Evolutionary conservation across 352 stramenopile species (phyloP), one percentile per base, ranked within the genome.

Genomic region (Pythium insidiosum): DNA sequence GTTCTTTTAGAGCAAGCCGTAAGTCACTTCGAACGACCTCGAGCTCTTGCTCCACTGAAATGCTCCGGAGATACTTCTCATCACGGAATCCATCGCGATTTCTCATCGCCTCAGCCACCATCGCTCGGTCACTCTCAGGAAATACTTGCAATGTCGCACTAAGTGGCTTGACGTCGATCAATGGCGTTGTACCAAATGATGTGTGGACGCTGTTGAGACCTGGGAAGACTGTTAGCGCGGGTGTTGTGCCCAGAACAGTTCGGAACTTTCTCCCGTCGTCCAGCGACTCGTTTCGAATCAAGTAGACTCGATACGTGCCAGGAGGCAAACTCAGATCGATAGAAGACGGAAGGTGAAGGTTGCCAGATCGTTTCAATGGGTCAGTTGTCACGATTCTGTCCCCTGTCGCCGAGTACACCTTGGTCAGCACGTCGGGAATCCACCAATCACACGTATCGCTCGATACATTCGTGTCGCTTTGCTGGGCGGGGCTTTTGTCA

Each of bases 181-280:
- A 38, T 1, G 69, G 61, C 12, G 69, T 82, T 9, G 69, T 77
- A 7, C 69, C 69, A 37, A 82, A 79, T 15, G 66, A 63, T 0
- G 69, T 82, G 52, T 82, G 64, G 12, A 74, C 65, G 23, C 69
- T 63, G 33, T 82, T 82, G 7, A 67, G 21, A 3, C 58, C 66
- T n/a, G 68, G 66, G 2, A 74, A 46, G 0, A 82, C 66, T 10
- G 57, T 52, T 4, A 82, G 53, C 6, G 44, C 39, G 4, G 38
- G 20, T 0, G 66, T 73, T 4, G 3, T 56, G 1, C 61, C 64
- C 0, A 82, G 42, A 6, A 61, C 44, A 1, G 44, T 50, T 20
- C 69, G 66, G 13, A 43, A 63, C 3, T 74, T 79, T 11, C 33
- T 47, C 0, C 38, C 40, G 4, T 28, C 33, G 7, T 31, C 28